These are phyloP conservation scores for Fusarium bactridioides DNA, from an alignment of 2,329 filamentous ascomycete genomes.

Conservation along the genomic window DNA sequence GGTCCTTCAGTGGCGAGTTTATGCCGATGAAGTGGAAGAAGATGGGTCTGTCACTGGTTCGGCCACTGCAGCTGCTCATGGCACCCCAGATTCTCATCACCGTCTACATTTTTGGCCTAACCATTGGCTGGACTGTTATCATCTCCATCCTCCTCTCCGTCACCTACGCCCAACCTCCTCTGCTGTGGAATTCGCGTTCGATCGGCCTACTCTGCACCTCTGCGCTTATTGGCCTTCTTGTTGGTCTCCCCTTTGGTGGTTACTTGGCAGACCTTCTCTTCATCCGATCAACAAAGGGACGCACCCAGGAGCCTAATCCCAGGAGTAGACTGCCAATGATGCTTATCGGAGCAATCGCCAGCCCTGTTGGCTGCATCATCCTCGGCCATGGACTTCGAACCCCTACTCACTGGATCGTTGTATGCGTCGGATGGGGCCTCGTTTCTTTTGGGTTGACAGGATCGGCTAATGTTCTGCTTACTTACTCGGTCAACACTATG, in stretches of 20 bases:
- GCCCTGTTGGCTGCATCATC: neutral
- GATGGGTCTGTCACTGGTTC: neutral
- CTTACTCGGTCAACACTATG: slow-evolving; percentile 2
- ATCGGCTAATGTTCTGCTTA: neutral
- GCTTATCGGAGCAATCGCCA: neutral
- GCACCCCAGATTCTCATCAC: neutral
- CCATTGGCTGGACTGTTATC: slow-evolving; percentile 6
- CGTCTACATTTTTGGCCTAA: neutral
- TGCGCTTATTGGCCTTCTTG: neutral
- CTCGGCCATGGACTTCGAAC: neutral
- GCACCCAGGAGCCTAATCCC: neutral
- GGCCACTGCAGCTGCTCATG: neutral
- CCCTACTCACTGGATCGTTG: neutral
- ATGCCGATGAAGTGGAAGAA: neutral
- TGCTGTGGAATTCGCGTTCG: neutral
- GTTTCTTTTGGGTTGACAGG: slow-evolving; percentile 3
- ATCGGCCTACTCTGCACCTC: neutral
- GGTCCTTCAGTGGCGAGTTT: neutral
- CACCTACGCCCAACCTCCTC: neutral
- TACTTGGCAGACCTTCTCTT: slow-evolving; percentile 2
- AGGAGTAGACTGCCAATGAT: neutral
- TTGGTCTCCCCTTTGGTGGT: neutral
- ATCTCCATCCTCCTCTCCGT: neutral
- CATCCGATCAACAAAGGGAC: neutral
- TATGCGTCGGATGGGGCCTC: neutral